phyloP scores from a whole-genome alignment of 345 rosid genomes.

The Brassica carinata region DNA sequence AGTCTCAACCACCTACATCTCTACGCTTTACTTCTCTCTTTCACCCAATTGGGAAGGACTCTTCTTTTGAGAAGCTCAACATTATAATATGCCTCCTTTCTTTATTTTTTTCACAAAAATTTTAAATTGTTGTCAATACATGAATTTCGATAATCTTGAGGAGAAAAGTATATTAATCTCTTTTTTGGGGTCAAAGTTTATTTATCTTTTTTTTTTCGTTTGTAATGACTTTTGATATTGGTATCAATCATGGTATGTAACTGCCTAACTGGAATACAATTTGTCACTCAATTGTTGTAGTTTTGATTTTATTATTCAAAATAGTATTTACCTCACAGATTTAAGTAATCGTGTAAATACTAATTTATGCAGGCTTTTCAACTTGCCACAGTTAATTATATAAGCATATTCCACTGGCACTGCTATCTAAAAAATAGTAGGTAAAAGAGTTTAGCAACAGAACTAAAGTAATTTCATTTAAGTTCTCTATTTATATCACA shows the following conservation, averaged over 20 bases:
- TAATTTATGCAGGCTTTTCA: neutral
- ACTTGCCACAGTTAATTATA: neutral
- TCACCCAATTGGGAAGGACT: slow-evolving; percentile 10
- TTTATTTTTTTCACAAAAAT: neutral
- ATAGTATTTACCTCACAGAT: neutral
- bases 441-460: too few relatives aligned
- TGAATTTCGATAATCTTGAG: neutral
- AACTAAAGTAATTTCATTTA: neutral
- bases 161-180: neutral
- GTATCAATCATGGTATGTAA: too few relatives aligned
- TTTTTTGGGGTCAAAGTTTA: neutral
- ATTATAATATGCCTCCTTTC: neutral
- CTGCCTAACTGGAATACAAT: too few relatives aligned
- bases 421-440: neutral
- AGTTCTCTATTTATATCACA: slow-evolving; percentile 13
- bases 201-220: neutral
- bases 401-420: neutral
- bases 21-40: neutral
- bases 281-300: neutral
- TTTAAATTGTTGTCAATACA: neutral
- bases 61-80: slow-evolving; percentile 19
- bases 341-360: neutral
- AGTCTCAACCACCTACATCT: slow-evolving; percentile 13
- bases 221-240: neutral
- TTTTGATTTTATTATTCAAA: neutral